phyloP scores from a whole-genome alignment of 306 rosid species.

The Glycine latifolia region DNA sequence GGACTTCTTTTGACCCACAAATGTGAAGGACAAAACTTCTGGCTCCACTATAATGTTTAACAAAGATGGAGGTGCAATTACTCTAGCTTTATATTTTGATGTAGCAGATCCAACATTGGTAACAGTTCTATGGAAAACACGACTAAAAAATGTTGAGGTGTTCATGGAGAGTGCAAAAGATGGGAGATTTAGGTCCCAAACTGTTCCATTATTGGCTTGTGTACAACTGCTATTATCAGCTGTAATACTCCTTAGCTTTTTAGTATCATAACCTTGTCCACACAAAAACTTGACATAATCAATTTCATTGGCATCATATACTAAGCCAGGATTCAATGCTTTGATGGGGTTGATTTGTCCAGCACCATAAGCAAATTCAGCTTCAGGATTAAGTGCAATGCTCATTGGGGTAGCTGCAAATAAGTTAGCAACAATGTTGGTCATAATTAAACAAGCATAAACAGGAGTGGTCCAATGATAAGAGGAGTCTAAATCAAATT shows the following conservation, averaged over 20 bases:
- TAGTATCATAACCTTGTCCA: not conserved
- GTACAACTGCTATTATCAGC: not conserved
- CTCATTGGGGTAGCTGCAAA: not conserved
- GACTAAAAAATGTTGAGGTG: not conserved
- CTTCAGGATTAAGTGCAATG: not conserved
- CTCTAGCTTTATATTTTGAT: not conserved
- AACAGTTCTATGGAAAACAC: not conserved
- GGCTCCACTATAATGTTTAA: not conserved
- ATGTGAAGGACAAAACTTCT: slow-evolving; percentile 2
- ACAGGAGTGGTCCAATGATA: too few species aligned
- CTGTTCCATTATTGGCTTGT: not conserved
- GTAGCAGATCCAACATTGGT: not conserved
- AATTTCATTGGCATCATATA: not conserved
- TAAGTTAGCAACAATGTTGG: not conserved
- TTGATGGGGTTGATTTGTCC: not conserved
- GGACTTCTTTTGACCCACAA: not conserved
- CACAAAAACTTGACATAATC: not conserved
- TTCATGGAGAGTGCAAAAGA: not conserved
- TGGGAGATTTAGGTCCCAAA: not conserved
- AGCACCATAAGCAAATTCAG: slow-evolving; percentile 10
- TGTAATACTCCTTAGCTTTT: not conserved
- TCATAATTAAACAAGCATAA: not conserved
- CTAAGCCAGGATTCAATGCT: not conserved
- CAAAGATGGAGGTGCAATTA: not conserved
- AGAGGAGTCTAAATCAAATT: too few species aligned